Evolutionary conservation across 2,329 filamentous ascomycete species (phyloP).

Genomic region (Dactylonectria estremocensis): DNA sequence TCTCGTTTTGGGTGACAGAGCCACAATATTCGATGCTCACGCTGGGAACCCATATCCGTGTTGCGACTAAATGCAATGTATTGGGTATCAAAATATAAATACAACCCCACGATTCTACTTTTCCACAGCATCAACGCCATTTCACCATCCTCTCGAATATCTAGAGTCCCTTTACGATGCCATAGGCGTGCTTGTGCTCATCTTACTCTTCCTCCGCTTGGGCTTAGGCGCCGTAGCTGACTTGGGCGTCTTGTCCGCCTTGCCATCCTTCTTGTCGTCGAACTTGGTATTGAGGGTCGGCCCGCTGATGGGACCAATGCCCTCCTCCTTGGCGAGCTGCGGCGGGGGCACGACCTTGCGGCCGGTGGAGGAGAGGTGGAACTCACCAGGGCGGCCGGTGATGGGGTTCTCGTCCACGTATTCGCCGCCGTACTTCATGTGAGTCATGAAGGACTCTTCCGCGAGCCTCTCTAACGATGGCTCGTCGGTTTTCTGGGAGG

Average conservation of each 20-base stretch:
- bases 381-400: constrained; percentile 76
- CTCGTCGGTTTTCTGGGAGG: constrained; percentile 57
- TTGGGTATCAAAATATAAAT: constrained; percentile 47
- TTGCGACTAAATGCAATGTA: constrained; percentile 19
- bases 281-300: constrained; percentile 60
- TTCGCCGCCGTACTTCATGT: constrained; percentile 73
- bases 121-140: constrained; percentile 12
- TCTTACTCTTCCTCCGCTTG: constrained; percentile 66
- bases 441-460: constrained; percentile 71
- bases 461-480: constrained; percentile 63
- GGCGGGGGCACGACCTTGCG: constrained; percentile 60
- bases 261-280: constrained; percentile 63
- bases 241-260: constrained; percentile 61
- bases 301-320: constrained; percentile 54
- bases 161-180: constrained; percentile 54
- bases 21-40: not conserved
- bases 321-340: constrained; percentile 49
- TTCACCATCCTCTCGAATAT: not conserved
- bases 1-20: not conserved
- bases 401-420: constrained; percentile 80
- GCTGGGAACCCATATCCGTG: not conserved
- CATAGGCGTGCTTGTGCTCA: constrained; percentile 55
- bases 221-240: constrained; percentile 60
- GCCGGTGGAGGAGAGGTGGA: constrained; percentile 75
- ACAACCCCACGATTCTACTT: constrained; percentile 11